A percentile compares a stretch with the other conserved stretches of the same genome.
Conservation (phyloP, 1,139 yeast genomes). For the Casaregolazyma lundiana region DNA sequence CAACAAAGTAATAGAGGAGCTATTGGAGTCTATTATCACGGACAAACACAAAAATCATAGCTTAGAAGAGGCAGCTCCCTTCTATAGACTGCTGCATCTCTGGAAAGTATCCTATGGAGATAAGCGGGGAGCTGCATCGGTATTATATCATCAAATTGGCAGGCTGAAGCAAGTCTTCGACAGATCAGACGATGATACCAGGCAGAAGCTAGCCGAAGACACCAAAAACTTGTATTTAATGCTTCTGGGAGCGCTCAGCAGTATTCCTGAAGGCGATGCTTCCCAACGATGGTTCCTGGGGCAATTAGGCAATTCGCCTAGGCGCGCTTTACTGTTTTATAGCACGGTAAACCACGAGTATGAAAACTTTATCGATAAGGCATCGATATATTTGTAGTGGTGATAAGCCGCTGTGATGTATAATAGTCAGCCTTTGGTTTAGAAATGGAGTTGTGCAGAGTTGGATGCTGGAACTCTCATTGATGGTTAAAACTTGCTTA, state of each 20-base stretch:
- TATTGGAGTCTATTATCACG: conserved; percentile 23
- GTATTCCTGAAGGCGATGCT: conserved; percentile 18
- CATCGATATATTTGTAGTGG: not conserved
- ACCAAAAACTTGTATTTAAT: conserved; percentile 19
- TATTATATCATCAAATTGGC: conserved; percentile 19
- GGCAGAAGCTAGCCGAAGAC: not conserved
- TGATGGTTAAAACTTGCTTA: no score
- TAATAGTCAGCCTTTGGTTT: no score
- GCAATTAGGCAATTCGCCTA: not conserved
- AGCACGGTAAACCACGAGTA: conserved; percentile 15
- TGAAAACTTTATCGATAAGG: not conserved
- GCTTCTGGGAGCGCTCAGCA: conserved; percentile 29
- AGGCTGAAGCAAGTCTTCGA: conserved; percentile 11
- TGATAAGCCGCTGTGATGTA: not conserved
- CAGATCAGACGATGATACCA: conserved; percentile 2
- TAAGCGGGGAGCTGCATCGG: conserved; percentile 28
- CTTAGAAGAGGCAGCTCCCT: conserved; percentile 15
- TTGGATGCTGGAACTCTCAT: no score
- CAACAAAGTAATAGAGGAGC: conserved; percentile 13
- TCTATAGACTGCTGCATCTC: conserved; percentile 29
- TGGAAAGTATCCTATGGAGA: conserved; percentile 34
- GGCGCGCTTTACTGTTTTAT: conserved; percentile 3
- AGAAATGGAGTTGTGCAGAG: no score
- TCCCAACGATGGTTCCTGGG: conserved; percentile 32
- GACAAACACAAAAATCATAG: conserved; percentile 12